These are phyloP conservation scores for Pterulicium gracile DNA, from an alignment of 1,284 basidiomycete species.

Conservation along the genomic window DNA sequence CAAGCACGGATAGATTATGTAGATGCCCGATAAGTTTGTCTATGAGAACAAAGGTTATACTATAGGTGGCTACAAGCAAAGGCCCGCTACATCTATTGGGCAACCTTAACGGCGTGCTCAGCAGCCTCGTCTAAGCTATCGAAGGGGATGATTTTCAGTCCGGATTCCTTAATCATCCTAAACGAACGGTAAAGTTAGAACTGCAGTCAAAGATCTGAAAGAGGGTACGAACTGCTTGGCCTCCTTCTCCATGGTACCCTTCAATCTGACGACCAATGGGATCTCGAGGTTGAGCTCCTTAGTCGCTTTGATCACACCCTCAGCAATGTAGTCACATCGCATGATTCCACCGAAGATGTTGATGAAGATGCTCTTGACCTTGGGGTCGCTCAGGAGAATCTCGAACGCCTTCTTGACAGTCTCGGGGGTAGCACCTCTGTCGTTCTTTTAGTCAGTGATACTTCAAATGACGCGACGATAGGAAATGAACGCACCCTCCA, in stretches of 20 bases:
- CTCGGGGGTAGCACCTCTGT: slow-evolving; percentile 90
- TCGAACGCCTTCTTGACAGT: slow-evolving; percentile 99
- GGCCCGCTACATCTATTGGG: slow-evolving; percentile 28
- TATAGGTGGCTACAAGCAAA: slow-evolving; percentile 17
- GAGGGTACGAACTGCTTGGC: slow-evolving; percentile 72
- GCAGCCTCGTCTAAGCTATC: slow-evolving; percentile 83
- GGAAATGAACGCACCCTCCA: slow-evolving; percentile 60
- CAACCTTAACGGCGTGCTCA: slow-evolving; percentile 63
- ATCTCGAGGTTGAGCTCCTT: slow-evolving; percentile 82
- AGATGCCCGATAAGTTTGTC: not conserved
- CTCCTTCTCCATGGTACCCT: slow-evolving; percentile 94
- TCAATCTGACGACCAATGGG: slow-evolving; percentile 88
- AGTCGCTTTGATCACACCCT: slow-evolving; percentile 97
- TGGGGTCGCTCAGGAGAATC: slow-evolving; percentile 81
- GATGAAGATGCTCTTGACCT: slow-evolving; percentile 98
- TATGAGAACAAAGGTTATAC: not conserved
- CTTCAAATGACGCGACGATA: slow-evolving; percentile 3
- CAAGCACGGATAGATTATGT: not conserved
- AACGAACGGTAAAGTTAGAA: slow-evolving; percentile 7
- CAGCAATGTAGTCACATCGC: slow-evolving; percentile 95
- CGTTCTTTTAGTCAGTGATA: slow-evolving; percentile 9
- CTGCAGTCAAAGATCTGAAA: not conserved
- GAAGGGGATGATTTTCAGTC: slow-evolving; percentile 87
- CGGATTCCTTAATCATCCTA: slow-evolving; percentile 88
- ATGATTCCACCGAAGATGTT: slow-evolving; percentile 98